Percentiles rank a stretch among this genome's conserved stretches.
Conservation (phyloP, 345 rosid species). For the Cardamine chenopodiifolia region DNA sequence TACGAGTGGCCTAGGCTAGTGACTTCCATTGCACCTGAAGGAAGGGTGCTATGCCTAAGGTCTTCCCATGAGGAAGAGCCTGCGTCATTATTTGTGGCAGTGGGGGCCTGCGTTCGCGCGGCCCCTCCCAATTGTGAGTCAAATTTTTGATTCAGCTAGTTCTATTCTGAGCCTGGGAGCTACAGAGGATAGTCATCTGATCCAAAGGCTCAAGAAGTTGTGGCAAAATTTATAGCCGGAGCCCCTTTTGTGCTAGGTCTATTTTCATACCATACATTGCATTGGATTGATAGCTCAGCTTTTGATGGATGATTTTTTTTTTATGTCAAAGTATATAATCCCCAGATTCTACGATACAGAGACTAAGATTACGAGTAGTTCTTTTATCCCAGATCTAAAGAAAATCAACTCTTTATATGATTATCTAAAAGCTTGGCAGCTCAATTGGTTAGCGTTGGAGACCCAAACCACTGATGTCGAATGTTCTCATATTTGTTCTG, state of each 20-base stretch:
- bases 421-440: not conserved
- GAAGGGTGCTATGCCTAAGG: conserved; percentile 42
- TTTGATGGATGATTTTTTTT: too few species aligned
- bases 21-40: conserved; percentile 38
- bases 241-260: too few species aligned
- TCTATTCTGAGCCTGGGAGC: too few species aligned
- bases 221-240: too few species aligned
- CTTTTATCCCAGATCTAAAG: too few species aligned
- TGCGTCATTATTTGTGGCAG: conserved; percentile 60
- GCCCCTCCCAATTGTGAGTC: conserved; percentile 32
- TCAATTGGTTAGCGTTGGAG: not conserved
- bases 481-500: not conserved
- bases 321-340: too few species aligned
- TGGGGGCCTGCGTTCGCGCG: conserved; percentile 61
- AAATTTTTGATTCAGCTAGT: too few species aligned
- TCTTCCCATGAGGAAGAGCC: conserved; percentile 55
- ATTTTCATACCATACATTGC: too few species aligned
- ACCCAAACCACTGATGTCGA: not conserved
- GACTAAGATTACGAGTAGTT: not conserved
- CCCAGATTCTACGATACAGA: not conserved
- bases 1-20: conserved; percentile 43
- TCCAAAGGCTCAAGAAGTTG: too few species aligned
- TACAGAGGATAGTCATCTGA: too few species aligned
- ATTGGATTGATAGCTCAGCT: too few species aligned
- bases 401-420: not conserved